phyloP scores from a whole-genome alignment of 2,329 filamentous ascomycete genomes.

The Epichloe coenophiala region DNA sequence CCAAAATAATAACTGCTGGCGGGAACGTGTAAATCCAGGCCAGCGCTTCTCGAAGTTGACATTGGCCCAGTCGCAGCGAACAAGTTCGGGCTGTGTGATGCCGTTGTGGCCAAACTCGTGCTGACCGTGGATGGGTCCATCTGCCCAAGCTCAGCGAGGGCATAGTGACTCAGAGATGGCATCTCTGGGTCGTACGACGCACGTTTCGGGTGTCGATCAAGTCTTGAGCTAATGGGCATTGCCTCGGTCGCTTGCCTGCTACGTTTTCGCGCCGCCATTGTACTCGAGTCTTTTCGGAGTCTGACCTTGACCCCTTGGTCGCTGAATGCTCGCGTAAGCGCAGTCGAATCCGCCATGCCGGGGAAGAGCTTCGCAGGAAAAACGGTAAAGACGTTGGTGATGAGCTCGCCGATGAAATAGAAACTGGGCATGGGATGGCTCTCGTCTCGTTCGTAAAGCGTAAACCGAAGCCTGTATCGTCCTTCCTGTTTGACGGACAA shows the following conservation, averaged over 20 bases:
- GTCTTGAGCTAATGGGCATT: not conserved
- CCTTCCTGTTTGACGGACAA: slow-evolving; percentile 67
- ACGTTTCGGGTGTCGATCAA: slow-evolving; percentile 11
- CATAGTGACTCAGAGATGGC: slow-evolving; percentile 7
- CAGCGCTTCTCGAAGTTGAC: slow-evolving; percentile 7
- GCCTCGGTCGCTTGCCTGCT: slow-evolving; percentile 16
- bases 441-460: slow-evolving; percentile 42
- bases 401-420: slow-evolving; percentile 14
- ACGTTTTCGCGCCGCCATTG: slow-evolving; percentile 34
- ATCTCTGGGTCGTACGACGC: slow-evolving; percentile 10
- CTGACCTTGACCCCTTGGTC: slow-evolving; percentile 77
- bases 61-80: slow-evolving; percentile 5
- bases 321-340: slow-evolving; percentile 67
- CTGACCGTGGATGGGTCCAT: slow-evolving; percentile 5
- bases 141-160: slow-evolving; percentile 7
- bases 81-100: slow-evolving; percentile 4
- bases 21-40: slow-evolving; percentile 7
- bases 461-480: slow-evolving; percentile 60
- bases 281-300: slow-evolving; percentile 68
- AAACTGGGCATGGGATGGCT: slow-evolving; percentile 10
- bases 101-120: slow-evolving; percentile 4
- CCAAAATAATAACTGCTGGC: slow-evolving; percentile 10
- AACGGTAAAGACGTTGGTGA: slow-evolving; percentile 53
- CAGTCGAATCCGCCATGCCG: slow-evolving; percentile 70
- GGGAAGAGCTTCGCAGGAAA: slow-evolving; percentile 56